A percentile compares a stretch with the other conserved stretches of the same genome.
These are phyloP conservation scores for Exophiala bonariae DNA, from an alignment of 2,329 filamentous ascomycete species.

Conservation along the genomic window DNA sequence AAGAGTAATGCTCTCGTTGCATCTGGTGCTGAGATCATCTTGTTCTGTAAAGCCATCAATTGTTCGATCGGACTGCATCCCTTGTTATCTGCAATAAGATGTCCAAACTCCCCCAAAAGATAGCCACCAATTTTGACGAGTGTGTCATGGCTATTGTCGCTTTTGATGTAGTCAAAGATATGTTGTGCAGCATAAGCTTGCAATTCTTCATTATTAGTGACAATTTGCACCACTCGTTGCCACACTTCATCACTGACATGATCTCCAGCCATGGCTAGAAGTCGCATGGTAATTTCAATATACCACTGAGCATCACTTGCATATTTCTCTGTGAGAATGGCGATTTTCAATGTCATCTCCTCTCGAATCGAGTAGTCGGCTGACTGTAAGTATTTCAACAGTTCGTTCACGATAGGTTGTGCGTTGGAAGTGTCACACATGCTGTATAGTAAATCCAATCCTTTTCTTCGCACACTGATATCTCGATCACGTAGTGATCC, in stretches of 20 bases:
- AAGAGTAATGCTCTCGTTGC: constrained; percentile 90
- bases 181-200: constrained; percentile 96
- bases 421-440: constrained; percentile 99
- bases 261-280: constrained; percentile 95
- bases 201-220: constrained; percentile 97
- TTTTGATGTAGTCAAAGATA: constrained; percentile 87
- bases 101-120: constrained; percentile 93
- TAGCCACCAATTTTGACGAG: constrained; percentile 97
- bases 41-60: constrained; percentile 86
- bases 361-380: constrained; percentile 97
- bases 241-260: constrained; percentile 99
- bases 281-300: constrained; percentile 90
- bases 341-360: constrained; percentile 99
- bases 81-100: constrained; percentile 87
- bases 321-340: constrained; percentile 97
- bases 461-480: constrained; percentile 95
- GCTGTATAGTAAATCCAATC: constrained; percentile 94
- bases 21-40: constrained; percentile 84
- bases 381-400: constrained; percentile 90
- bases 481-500: constrained; percentile 92
- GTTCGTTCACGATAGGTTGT: constrained; percentile 86
- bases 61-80: constrained; percentile 97
- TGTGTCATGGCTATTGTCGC: constrained; percentile 92
- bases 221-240: constrained; percentile 98
- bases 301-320: constrained; percentile 99